Conservation (phyloP, 495 filamentous ascomycete species). For the Penicillium cataractarum region DNA sequence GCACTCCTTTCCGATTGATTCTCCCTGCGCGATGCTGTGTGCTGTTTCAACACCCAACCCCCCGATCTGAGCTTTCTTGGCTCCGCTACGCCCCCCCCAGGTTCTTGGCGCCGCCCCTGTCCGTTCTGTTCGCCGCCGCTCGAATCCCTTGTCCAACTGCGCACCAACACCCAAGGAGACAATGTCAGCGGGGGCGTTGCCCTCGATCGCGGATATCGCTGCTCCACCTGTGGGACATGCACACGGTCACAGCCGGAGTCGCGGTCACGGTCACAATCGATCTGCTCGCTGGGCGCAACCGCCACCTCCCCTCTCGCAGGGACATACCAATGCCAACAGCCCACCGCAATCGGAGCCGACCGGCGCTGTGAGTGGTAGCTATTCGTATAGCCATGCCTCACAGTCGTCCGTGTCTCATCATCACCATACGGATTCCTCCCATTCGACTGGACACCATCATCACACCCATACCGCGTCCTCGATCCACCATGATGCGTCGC, state of each 20-base stretch:
- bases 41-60: neutral
- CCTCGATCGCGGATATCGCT: slow-evolving; percentile 37
- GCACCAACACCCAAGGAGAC: slow-evolving; percentile 21
- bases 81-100: slow-evolving; percentile 5
- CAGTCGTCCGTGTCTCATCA: slow-evolving; percentile 29
- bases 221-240: slow-evolving; percentile 34
- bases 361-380: slow-evolving; percentile 18
- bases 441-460: slow-evolving; percentile 23
- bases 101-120: slow-evolving; percentile 17
- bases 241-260: slow-evolving; percentile 41
- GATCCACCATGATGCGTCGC: slow-evolving; percentile 19
- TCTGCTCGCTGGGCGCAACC: slow-evolving; percentile 41
- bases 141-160: slow-evolving; percentile 14
- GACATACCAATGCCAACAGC: slow-evolving; percentile 24
- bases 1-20: neutral
- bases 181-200: slow-evolving; percentile 46
- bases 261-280: slow-evolving; percentile 49
- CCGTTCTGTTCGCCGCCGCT: slow-evolving; percentile 4
- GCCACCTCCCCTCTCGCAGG: slow-evolving; percentile 36
- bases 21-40: slow-evolving; percentile 14
- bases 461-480: slow-evolving; percentile 24
- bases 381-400: slow-evolving; percentile 29
- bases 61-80: slow-evolving; percentile 12
- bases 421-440: slow-evolving; percentile 33
- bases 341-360: slow-evolving; percentile 23